Conservation (phyloP, 805 yeast genomes). For the Cyberlindnera euphorbiiphila region DNA sequence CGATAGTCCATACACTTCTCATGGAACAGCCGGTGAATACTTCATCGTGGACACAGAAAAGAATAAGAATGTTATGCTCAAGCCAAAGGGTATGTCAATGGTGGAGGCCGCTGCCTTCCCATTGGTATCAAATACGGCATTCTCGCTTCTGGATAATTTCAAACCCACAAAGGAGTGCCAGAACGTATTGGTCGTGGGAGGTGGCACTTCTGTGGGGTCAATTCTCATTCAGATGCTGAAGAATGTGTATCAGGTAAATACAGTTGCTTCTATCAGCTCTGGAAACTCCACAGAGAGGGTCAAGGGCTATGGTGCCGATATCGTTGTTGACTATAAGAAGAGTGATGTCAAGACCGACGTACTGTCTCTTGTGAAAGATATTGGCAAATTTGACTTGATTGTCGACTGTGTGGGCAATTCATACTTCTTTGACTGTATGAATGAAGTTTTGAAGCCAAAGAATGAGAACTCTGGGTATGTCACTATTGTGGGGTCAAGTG, state of each 20-base stretch:
- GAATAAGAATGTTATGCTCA: slow-evolving; percentile 31
- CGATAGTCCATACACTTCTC: slow-evolving; percentile 22
- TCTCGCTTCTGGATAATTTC: slow-evolving; percentile 30
- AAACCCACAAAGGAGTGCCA: slow-evolving; percentile 39
- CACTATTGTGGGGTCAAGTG: slow-evolving; percentile 54
- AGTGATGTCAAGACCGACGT: slow-evolving; percentile 35
- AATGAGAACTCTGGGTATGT: slow-evolving; percentile 45
- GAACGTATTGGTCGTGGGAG: slow-evolving; percentile 64
- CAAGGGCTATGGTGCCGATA: slow-evolving; percentile 50
- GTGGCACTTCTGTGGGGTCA: slow-evolving; percentile 65
- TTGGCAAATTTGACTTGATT: slow-evolving; percentile 52
- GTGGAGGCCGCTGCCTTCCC: slow-evolving; percentile 62
- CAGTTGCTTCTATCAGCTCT: slow-evolving; percentile 57
- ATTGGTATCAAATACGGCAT: slow-evolving; percentile 62
- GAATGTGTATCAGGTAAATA: slow-evolving; percentile 39
- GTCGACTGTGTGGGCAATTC: slow-evolving; percentile 62
- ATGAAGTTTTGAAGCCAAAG: slow-evolving; percentile 42
- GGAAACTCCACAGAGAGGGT: slow-evolving; percentile 42
- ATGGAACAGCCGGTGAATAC: slow-evolving; percentile 47
- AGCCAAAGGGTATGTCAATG: slow-evolving; percentile 39
- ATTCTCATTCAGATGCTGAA: slow-evolving; percentile 55
- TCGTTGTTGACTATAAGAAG: slow-evolving; percentile 51
- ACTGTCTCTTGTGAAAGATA: slow-evolving; percentile 22
- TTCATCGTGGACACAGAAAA: slow-evolving; percentile 36
- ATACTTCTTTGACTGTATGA: slow-evolving; percentile 43